These are phyloP conservation scores for Tetradesmus lagerheimii DNA, from an alignment of 139 green algal species.

Conservation along the genomic window DNA sequence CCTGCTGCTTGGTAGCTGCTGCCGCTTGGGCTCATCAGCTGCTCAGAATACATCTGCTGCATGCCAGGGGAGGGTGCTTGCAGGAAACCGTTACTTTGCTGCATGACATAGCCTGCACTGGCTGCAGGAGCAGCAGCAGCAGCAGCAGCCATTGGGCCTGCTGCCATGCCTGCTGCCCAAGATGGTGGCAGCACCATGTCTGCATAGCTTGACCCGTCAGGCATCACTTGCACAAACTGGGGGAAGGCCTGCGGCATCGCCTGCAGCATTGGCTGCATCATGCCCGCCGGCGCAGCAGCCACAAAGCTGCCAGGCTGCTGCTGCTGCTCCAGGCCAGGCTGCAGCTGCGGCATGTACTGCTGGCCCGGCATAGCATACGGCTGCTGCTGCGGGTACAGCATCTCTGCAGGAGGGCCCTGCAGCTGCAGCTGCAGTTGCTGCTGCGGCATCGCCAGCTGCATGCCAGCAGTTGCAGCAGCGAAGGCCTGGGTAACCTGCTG, in stretches of 20 bases:
- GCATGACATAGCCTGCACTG: neutral
- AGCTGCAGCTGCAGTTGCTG: neutral
- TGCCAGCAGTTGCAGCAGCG: conserved; percentile 8
- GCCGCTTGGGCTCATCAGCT: neutral
- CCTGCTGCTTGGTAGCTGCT: neutral
- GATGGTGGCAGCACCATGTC: neutral
- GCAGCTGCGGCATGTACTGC: neutral
- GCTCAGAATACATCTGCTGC: neutral
- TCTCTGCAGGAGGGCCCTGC: neutral
- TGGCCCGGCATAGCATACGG: neutral
- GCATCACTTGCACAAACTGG: neutral
- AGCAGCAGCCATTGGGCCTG: neutral
- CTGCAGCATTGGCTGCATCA: neutral
- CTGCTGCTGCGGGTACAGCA: neutral
- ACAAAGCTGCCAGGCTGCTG: neutral
- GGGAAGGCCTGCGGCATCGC: neutral
- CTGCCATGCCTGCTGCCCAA: neutral
- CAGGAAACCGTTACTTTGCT: neutral
- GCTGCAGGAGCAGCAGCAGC: neutral
- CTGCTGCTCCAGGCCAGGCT: neutral
- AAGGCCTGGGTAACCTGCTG: neutral
- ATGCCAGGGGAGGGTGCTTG: neutral
- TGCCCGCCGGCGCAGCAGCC: neutral
- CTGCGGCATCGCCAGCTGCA: conserved; percentile 19
- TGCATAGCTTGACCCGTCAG: neutral